These are phyloP conservation scores for Peronosclerospora sorghi DNA, from an alignment of 352 stramenopile genomes.

Conservation along the genomic window DNA sequence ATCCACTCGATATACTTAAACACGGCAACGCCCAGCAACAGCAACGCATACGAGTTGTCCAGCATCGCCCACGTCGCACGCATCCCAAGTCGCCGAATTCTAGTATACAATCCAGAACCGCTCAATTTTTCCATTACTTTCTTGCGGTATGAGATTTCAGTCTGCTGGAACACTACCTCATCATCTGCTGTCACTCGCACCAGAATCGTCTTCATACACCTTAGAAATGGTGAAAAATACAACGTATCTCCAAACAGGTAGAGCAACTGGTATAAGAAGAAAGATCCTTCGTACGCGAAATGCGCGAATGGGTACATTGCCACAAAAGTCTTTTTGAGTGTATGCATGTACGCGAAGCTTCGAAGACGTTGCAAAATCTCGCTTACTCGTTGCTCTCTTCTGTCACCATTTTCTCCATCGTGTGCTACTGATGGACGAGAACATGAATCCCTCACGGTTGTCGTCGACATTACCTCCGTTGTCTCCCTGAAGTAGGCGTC, in stretches of 20 bases:
- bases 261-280: slow-evolving; percentile 81
- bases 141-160: slow-evolving; percentile 39
- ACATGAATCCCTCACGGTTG: background rate
- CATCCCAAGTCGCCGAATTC: slow-evolving; percentile 31
- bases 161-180: slow-evolving; percentile 45
- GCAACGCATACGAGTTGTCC: slow-evolving; percentile 75
- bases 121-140: slow-evolving; percentile 39
- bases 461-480: slow-evolving; percentile 20
- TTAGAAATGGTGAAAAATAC: slow-evolving; percentile 75
- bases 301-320: slow-evolving; percentile 63
- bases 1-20: slow-evolving; percentile 87
- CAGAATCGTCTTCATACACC: slow-evolving; percentile 57
- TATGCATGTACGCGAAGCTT: slow-evolving; percentile 33
- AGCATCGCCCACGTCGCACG: slow-evolving; percentile 50
- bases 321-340: slow-evolving; percentile 52
- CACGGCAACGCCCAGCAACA: slow-evolving; percentile 60
- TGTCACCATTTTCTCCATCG: background rate
- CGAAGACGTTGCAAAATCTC: slow-evolving; percentile 37
- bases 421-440: background rate
- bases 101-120: slow-evolving; percentile 28
- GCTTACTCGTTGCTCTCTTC: slow-evolving; percentile 10
- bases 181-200: slow-evolving; percentile 62
- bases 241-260: slow-evolving; percentile 79
- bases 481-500: slow-evolving; percentile 50
- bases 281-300: slow-evolving; percentile 67